Evolutionary conservation across 2,329 filamentous ascomycete genomes (phyloP).

Genomic region (Capronia coronata): DNA sequence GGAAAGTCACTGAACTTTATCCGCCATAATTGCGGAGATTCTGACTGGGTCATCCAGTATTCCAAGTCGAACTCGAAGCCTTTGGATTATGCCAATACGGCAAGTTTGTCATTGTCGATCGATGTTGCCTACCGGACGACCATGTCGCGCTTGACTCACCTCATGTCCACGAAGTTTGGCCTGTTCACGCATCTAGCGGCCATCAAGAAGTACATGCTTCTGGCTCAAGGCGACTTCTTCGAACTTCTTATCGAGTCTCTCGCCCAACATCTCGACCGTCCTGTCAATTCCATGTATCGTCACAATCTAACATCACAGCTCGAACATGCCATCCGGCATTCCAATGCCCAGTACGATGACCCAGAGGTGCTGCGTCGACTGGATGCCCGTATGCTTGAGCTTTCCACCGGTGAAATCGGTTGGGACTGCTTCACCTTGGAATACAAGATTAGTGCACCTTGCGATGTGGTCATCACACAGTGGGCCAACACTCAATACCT

Average conservation of each 20-base stretch:
- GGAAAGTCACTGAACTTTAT: conserved; percentile 98
- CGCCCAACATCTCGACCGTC: conserved; percentile 83
- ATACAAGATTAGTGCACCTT: conserved; percentile 94
- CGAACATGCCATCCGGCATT: conserved; percentile 93
- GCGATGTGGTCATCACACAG: conserved; percentile 94
- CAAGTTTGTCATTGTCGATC: conserved; percentile 83
- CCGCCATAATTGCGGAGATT: conserved; percentile 87
- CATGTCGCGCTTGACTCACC: conserved; percentile 85
- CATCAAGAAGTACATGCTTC: conserved; percentile 86
- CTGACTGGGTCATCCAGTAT: conserved; percentile 91
- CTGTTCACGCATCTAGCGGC: conserved; percentile 87
- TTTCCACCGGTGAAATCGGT: conserved; percentile 92
- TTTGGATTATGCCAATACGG: conserved; percentile 76
- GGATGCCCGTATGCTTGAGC: conserved; percentile 95
- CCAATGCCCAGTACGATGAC: conserved; percentile 92
- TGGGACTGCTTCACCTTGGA: conserved; percentile 99
- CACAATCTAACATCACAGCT: conserved; percentile 96
- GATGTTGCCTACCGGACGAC: conserved; percentile 97
- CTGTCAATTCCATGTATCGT: conserved; percentile 92
- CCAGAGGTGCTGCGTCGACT: conserved; percentile 84
- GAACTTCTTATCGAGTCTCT: conserved; percentile 94
- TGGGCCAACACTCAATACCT: conserved; percentile 95
- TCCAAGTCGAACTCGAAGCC: conserved; percentile 90
- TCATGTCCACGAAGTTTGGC: conserved; percentile 94
- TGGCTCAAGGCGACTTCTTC: conserved; percentile 96